phyloP scores from a whole-genome alignment of 2,329 filamentous ascomycete species.

The Fusarium austroafricanum region DNA sequence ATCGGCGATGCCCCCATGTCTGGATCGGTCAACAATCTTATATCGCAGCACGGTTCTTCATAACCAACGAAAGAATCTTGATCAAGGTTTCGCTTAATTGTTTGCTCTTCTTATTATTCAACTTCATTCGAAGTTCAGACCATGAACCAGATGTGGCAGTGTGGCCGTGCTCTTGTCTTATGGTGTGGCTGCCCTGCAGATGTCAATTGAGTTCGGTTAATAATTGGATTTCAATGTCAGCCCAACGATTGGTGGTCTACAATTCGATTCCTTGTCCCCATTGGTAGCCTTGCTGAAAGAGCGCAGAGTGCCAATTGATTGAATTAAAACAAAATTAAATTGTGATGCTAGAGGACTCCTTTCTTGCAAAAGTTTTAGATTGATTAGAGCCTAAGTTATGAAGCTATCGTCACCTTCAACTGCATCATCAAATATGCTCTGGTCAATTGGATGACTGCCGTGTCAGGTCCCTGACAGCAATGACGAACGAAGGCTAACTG shows the following conservation, averaged over 20 bases:
- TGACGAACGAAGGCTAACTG: conserved; percentile 42
- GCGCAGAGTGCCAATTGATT: conserved; percentile 5
- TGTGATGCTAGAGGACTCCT: background rate
- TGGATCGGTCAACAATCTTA: conserved; percentile 10
- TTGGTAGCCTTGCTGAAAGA: conserved; percentile 19
- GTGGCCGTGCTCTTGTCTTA: conserved; percentile 22
- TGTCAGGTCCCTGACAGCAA: conserved; percentile 10
- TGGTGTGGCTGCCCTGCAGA: conserved; percentile 35
- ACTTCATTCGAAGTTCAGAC: background rate
- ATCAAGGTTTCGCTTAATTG: conserved; percentile 28
- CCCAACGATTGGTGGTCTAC: conserved; percentile 24
- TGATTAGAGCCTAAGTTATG: background rate
- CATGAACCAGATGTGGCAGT: conserved; percentile 21
- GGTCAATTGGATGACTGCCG: conserved; percentile 4
- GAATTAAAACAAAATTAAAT: background rate
- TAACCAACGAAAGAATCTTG: background rate
- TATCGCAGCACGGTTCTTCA: conserved; percentile 2
- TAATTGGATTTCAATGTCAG: conserved; percentile 25
- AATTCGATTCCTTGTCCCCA: conserved; percentile 5
- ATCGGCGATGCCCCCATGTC: conserved; percentile 19
- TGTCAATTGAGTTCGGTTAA: conserved; percentile 27
- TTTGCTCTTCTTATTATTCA: background rate
- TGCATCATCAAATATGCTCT: background rate
- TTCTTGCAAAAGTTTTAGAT: background rate
- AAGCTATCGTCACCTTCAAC: background rate